A percentile compares a stretch with the other conserved stretches of the same genome.
Conservation (phyloP, 768 basidiomycete genomes). For the Trametes meyenii region DNA sequence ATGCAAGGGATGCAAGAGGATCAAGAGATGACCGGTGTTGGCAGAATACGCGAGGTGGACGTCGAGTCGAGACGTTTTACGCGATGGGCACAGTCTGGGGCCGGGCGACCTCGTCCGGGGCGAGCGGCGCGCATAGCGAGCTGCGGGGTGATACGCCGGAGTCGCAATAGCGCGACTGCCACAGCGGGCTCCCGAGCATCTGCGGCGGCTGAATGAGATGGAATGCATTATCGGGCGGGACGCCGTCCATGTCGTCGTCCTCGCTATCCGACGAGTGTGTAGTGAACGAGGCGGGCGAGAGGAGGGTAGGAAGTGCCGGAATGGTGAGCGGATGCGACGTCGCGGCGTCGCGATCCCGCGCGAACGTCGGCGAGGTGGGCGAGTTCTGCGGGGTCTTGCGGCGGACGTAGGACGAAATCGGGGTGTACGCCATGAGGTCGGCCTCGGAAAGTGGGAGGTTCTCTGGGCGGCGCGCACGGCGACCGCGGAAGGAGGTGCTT, state of each 20-base stretch:
- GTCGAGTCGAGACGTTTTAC: background rate
- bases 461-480: constrained; percentile 24
- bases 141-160: constrained; percentile 17
- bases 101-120: constrained; percentile 15
- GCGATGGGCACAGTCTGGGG: constrained; percentile 16
- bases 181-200: constrained; percentile 11
- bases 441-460: constrained; percentile 32
- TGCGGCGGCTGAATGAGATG: constrained; percentile 18
- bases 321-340: constrained; percentile 57
- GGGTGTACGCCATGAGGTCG: constrained; percentile 47
- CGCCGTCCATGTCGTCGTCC: constrained; percentile 31
- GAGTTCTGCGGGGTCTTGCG: constrained; percentile 78
- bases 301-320: constrained; percentile 59
- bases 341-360: constrained; percentile 39
- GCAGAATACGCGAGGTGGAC: background rate
- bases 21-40: background rate
- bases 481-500: constrained; percentile 27
- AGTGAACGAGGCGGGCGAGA: constrained; percentile 24
- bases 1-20: background rate
- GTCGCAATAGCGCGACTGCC: constrained; percentile 25
- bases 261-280: constrained; percentile 32
- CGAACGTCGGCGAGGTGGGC: constrained; percentile 68
- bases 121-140: constrained; percentile 14
- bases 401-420: constrained; percentile 80
- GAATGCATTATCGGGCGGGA: constrained; percentile 5